phyloP scores from a whole-genome alignment of 108 stramenopile genomes.

The Discostella stelligeroides region DNA sequence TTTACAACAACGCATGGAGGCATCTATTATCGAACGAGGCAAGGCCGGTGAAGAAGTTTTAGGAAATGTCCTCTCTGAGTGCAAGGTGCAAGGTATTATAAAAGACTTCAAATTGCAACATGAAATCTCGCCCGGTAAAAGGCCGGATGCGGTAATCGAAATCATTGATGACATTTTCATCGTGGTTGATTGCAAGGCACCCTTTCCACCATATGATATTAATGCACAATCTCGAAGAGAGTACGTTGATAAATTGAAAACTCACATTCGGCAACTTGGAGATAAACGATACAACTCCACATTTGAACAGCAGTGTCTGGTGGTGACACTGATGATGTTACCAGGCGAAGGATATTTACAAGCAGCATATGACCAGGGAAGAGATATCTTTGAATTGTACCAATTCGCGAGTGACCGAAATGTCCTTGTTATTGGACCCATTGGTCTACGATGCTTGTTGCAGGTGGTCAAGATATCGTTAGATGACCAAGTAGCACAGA shows the following conservation, averaged over 20 bases:
- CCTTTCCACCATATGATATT: neutral
- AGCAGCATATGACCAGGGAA: slow-evolving; percentile 4
- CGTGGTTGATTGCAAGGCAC: slow-evolving; percentile 6
- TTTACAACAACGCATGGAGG: neutral
- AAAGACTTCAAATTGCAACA: neutral
- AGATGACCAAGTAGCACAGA: neutral
- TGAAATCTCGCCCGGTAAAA: neutral
- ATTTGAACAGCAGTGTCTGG: neutral
- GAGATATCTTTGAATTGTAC: neutral
- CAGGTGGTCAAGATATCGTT: slow-evolving; percentile 3
- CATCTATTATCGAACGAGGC: slow-evolving; percentile 1
- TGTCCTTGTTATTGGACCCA: neutral
- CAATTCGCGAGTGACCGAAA: neutral
- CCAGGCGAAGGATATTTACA: slow-evolving; percentile 3
- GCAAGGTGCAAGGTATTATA: neutral
- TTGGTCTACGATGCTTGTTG: neutral
- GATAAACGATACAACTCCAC: neutral
- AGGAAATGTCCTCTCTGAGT: neutral
- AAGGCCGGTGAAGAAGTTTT: neutral
- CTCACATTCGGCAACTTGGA: neutral
- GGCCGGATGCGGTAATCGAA: slow-evolving; percentile 3
- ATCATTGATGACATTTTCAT: neutral
- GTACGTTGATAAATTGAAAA: slow-evolving; percentile 8
- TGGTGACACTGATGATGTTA: slow-evolving; percentile 1
- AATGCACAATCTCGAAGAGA: neutral